These are phyloP conservation scores for Phytophthora crassamura DNA, from an alignment of 352 stramenopile genomes.

Conservation along the genomic window DNA sequence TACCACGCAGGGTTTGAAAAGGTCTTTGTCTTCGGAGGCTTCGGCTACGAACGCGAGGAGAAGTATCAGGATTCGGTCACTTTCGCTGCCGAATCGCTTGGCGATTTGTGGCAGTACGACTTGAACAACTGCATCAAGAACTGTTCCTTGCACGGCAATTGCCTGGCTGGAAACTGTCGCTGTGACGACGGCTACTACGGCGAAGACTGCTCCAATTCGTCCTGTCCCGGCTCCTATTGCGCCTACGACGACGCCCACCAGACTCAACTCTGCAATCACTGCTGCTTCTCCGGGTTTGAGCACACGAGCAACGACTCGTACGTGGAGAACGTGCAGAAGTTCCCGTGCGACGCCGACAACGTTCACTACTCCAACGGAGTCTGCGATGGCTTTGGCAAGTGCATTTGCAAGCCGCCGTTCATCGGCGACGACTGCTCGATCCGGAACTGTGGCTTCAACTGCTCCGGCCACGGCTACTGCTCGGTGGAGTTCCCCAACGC, in stretches of 20 bases:
- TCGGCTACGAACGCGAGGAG: conserved; percentile 75
- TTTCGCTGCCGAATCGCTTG: conserved; percentile 59
- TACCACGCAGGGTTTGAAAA: conserved; percentile 75
- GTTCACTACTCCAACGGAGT: conserved; percentile 94
- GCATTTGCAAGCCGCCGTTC: conserved; percentile 95
- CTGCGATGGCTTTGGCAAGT: conserved; percentile 96
- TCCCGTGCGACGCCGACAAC: conserved; percentile 83
- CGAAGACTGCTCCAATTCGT: conserved; percentile 95
- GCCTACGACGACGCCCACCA: conserved; percentile 89
- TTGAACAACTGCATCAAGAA: conserved; percentile 93
- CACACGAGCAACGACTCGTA: conserved; percentile 91
- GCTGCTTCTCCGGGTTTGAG: conserved; percentile 91
- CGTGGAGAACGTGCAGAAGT: conserved; percentile 91
- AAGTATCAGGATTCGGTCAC: conserved; percentile 67
- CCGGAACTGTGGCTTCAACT: conserved; percentile 93
- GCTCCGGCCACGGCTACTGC: conserved; percentile 95
- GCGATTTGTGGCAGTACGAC: conserved; percentile 93
- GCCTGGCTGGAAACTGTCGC: conserved; percentile 92
- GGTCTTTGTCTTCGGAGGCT: conserved; percentile 92
- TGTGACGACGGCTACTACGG: conserved; percentile 96
- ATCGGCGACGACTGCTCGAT: conserved; percentile 93
- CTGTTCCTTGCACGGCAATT: conserved; percentile 93
- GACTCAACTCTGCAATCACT: conserved; percentile 92
- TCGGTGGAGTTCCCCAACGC: conserved; percentile 96
- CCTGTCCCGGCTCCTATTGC: conserved; percentile 95